Conservation (phyloP, 2,329 filamentous ascomycete genomes). For the Clonostachys rhizophaga region DNA sequence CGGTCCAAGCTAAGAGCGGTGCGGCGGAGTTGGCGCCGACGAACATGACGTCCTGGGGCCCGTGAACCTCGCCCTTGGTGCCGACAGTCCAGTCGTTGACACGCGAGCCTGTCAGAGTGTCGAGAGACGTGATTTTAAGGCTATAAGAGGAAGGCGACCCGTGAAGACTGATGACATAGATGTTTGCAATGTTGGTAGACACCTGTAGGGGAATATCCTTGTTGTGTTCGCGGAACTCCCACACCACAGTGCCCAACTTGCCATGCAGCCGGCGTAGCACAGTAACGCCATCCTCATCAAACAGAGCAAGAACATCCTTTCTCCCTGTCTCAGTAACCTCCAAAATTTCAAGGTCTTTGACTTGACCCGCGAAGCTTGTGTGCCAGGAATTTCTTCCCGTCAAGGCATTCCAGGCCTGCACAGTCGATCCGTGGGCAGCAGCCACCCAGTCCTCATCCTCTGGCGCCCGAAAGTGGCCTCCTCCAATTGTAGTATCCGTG, state of each 20-base stretch:
- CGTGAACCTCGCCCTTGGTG: conserved; percentile 68
- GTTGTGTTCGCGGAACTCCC: conserved; percentile 69
- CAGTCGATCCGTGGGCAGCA: conserved; percentile 63
- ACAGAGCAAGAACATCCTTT: conserved; percentile 71
- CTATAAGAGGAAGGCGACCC: conserved; percentile 65
- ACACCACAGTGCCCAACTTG: conserved; percentile 66
- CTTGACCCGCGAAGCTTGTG: conserved; percentile 49
- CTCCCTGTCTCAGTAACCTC: conserved; percentile 56
- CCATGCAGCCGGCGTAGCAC: conserved; percentile 70
- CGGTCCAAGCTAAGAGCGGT: conserved; percentile 72
- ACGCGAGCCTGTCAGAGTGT: conserved; percentile 68
- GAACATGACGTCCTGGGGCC: conserved; percentile 62
- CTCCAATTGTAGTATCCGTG: conserved; percentile 33
- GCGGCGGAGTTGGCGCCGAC: conserved; percentile 73
- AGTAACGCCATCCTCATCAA: conserved; percentile 50
- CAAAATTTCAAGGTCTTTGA: conserved; percentile 73
- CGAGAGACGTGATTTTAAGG: conserved; percentile 70
- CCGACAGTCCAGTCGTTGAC: conserved; percentile 67
- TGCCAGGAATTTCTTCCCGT: conserved; percentile 79
- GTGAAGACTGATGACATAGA: conserved; percentile 77
- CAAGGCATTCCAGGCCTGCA: conserved; percentile 79
- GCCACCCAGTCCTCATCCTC: conserved; percentile 75
- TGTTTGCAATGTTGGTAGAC: conserved; percentile 63
- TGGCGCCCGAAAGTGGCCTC: conserved; percentile 63
- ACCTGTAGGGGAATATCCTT: conserved; percentile 71